These are phyloP conservation scores for Clitopilus hobsonii DNA, from an alignment of 768 basidiomycete species.

Conservation along the genomic window DNA sequence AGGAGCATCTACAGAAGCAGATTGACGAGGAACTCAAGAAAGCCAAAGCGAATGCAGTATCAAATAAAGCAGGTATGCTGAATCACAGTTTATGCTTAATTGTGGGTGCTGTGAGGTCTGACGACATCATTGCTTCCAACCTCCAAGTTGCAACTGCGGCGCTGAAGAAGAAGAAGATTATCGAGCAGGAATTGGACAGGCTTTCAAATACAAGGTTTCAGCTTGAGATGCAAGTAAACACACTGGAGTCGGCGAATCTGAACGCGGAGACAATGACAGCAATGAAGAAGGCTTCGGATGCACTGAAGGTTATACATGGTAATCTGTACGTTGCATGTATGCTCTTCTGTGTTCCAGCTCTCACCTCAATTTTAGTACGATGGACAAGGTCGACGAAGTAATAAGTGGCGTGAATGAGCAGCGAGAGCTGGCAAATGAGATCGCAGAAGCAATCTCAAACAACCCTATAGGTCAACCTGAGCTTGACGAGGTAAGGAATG, in stretches of 20 bases:
- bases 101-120: slow-evolving; percentile 5
- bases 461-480: slow-evolving; percentile 53
- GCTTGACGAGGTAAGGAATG: slow-evolving; percentile 65
- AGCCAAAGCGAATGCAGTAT: slow-evolving; percentile 88
- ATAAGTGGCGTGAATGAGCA: slow-evolving; percentile 89
- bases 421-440: slow-evolving; percentile 88
- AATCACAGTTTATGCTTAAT: neutral
- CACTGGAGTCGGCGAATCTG: slow-evolving; percentile 94
- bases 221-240: slow-evolving; percentile 94
- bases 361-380: slow-evolving; percentile 43
- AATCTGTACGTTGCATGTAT: slow-evolving; percentile 50
- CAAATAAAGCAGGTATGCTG: slow-evolving; percentile 87
- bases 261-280: slow-evolving; percentile 96
- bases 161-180: slow-evolving; percentile 88
- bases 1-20: slow-evolving; percentile 94
- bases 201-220: slow-evolving; percentile 84
- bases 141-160: slow-evolving; percentile 79
- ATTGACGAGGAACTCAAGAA: slow-evolving; percentile 92
- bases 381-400: slow-evolving; percentile 85
- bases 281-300: slow-evolving; percentile 94
- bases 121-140: slow-evolving; percentile 7
- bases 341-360: neutral
- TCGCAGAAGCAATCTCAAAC: slow-evolving; percentile 84
- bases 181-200: slow-evolving; percentile 82
- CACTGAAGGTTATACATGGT: slow-evolving; percentile 84